Evolutionary conservation across 176 grass and related monocot genomes (phyloP).

Genomic region (Secale cereale): DNA sequence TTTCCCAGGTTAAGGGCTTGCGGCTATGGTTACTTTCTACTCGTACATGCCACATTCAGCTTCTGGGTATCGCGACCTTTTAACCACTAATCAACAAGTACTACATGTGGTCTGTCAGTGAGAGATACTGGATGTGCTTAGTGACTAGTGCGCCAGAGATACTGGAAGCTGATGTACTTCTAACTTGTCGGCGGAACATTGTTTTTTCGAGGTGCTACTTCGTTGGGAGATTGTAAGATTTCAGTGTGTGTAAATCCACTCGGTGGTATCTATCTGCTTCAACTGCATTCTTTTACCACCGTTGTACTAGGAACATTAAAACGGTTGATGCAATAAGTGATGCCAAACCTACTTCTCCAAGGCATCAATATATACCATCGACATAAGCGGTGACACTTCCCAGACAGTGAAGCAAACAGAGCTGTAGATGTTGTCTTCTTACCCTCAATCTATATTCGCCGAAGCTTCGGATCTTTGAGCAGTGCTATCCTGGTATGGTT

Average conservation of each 20-base stretch:
- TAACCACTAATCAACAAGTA: too few species aligned
- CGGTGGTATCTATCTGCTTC: background rate
- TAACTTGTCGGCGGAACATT: too few species aligned
- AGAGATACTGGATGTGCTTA: too few species aligned
- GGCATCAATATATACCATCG: background rate
- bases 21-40: background rate
- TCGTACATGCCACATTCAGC: too few species aligned
- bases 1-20: background rate
- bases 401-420: background rate
- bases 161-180: too few species aligned
- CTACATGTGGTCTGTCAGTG: too few species aligned
- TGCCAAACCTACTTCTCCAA: background rate
- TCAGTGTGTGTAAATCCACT: background rate
- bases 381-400: background rate
- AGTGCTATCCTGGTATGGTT: background rate
- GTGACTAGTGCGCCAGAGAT: too few species aligned
- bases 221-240: background rate
- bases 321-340: background rate
- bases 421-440: background rate
- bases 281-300: background rate
- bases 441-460: background rate
- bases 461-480: background rate
- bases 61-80: too few species aligned
- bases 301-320: background rate
- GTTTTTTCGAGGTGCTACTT: background rate